Evolutionary conservation across 495 filamentous ascomycete genomes (phyloP).

Genomic region (Hypoxylon fuscum): DNA sequence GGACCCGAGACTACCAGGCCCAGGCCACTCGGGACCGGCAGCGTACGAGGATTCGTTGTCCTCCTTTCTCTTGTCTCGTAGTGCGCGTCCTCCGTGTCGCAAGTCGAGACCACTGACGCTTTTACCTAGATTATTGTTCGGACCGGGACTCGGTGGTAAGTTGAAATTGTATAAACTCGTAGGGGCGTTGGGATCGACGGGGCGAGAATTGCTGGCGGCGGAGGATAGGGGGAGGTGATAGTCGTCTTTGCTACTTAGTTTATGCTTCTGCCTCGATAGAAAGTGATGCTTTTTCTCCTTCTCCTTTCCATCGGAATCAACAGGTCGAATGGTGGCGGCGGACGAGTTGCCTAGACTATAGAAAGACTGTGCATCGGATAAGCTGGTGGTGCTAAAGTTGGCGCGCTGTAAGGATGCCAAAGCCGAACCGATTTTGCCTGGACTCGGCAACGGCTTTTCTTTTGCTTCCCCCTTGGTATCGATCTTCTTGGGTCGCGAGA

Average conservation of each 20-base stretch:
- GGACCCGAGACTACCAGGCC: conserved; percentile 59
- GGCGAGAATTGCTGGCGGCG: conserved; percentile 86
- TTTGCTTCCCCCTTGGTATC: conserved; percentile 76
- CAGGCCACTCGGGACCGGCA: conserved; percentile 60
- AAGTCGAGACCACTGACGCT: conserved; percentile 85
- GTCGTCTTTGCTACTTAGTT: conserved; percentile 80
- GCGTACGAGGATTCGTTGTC: conserved; percentile 58
- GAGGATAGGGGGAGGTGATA: conserved; percentile 87
- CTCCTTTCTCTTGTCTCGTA: conserved; percentile 91
- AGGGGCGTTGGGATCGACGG: conserved; percentile 83
- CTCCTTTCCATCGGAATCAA: conserved; percentile 61
- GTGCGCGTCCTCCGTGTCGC: conserved; percentile 80
- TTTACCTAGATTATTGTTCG: conserved; percentile 74
- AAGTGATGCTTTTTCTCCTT: conserved; percentile 85
- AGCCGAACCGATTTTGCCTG: conserved; percentile 75
- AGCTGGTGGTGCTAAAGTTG: conserved; percentile 80
- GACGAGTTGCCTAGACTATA: conserved; percentile 87
- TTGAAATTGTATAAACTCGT: conserved; percentile 80
- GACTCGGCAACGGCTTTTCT: conserved; percentile 78
- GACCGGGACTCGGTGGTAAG: conserved; percentile 74
- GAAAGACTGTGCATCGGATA: conserved; percentile 78
- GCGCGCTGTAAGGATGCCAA: conserved; percentile 68
- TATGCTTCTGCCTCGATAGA: conserved; percentile 89
- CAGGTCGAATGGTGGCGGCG: conserved; percentile 73
- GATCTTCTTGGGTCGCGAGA: conserved; percentile 87